A percentile compares a stretch with the other conserved stretches of the same genome.
phyloP scores from a whole-genome alignment of 1,284 basidiomycete genomes.

The Ganoderma lingzhi region DNA sequence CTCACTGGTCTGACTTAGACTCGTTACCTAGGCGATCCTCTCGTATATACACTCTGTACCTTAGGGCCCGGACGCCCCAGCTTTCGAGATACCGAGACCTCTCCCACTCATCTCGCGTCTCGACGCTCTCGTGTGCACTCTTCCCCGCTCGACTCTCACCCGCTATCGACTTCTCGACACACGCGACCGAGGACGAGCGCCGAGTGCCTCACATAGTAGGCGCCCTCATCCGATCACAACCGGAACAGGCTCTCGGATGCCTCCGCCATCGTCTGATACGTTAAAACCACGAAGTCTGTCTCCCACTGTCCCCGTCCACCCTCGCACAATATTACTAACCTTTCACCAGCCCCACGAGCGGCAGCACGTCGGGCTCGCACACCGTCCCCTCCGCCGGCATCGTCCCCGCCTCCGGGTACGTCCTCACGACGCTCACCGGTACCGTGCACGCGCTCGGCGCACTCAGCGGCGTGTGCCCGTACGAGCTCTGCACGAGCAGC shows the following conservation, averaged over 20 bases:
- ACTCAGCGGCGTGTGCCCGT: conserved; percentile 51
- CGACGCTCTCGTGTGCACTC: conserved; percentile 2
- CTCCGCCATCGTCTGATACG: too few species aligned
- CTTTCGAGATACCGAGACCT: not conserved
- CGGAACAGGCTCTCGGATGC: too few species aligned
- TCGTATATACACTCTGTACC: not conserved
- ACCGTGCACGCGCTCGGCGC: conserved; percentile 55
- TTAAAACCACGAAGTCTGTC: too few species aligned
- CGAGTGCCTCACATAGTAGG: not conserved
- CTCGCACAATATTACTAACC: too few species aligned
- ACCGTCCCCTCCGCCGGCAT: conserved; percentile 51
- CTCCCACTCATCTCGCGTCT: not conserved
- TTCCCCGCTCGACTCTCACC: not conserved
- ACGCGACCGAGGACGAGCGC: not conserved
- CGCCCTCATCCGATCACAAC: too few species aligned
- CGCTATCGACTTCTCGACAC: not conserved
- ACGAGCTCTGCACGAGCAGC: conserved; percentile 31
- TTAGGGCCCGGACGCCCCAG: not conserved
- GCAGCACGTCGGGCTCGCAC: conserved; percentile 41
- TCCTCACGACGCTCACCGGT: conserved; percentile 46
- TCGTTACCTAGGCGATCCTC: too few species aligned
- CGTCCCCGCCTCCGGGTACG: conserved; percentile 51
- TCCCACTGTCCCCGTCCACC: conserved; percentile 19
- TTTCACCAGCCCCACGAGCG: conserved; percentile 23
- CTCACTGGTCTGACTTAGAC: too few species aligned